phyloP scores from a whole-genome alignment of 73 alveolate species.

The Paramecium primaurelia region DNA sequence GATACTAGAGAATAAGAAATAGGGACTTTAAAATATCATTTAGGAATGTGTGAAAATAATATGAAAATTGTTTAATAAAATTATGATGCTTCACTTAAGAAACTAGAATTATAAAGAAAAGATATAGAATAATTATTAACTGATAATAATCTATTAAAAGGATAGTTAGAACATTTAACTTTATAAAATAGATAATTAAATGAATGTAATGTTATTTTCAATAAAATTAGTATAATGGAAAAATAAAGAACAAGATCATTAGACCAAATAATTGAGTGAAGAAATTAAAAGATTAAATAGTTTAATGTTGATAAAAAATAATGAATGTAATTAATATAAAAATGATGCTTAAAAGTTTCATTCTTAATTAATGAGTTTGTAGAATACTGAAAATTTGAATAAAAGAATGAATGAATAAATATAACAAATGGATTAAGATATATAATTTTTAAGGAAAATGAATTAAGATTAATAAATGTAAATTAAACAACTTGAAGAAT shows the following conservation, averaged over 20 bases:
- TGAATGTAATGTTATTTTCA: background rate
- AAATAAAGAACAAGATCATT: background rate
- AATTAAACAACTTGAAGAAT: background rate
- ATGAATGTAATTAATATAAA: conserved; percentile 1
- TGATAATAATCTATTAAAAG: background rate
- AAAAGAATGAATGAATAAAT: conserved; percentile 1
- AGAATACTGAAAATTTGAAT: background rate
- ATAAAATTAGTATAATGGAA: background rate
- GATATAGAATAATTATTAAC: background rate
- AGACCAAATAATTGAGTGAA: background rate
- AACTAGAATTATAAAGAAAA: background rate
- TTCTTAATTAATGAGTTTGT: background rate
- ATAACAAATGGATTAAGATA: background rate
- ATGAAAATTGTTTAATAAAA: background rate
- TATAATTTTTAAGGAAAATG: background rate
- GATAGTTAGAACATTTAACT: background rate
- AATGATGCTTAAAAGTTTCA: background rate
- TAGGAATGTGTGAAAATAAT: conserved; percentile 13
- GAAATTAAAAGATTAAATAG: background rate
- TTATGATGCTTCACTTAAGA: background rate
- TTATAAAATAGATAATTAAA: background rate
- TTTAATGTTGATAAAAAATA: background rate
- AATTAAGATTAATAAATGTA: background rate
- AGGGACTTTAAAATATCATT: background rate
- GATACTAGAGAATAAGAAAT: conserved; percentile 20